Evolutionary conservation across 495 filamentous ascomycete genomes (phyloP).

Genomic region (Cetradonia linearis): DNA sequence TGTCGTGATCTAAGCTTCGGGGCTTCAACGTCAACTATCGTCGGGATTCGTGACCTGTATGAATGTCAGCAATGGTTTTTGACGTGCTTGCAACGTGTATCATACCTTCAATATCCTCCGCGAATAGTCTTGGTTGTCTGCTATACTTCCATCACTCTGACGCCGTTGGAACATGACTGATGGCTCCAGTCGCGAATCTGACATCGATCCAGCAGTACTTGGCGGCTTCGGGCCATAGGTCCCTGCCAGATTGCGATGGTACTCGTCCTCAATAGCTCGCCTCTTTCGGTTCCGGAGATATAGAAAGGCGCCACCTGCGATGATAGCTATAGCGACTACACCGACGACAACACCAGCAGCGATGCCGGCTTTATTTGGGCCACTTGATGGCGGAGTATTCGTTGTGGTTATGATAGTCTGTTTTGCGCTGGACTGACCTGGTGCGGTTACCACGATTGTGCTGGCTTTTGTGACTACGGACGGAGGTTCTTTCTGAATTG

Average conservation of each 20-base stretch:
- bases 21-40: conserved; percentile 10
- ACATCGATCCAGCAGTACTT: conserved; percentile 54
- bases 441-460: conserved; percentile 34
- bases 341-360: conserved; percentile 84
- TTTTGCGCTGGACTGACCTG: conserved; percentile 24
- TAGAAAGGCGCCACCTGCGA: conserved; percentile 61
- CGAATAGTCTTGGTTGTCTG: conserved; percentile 96
- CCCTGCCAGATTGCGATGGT: conserved; percentile 53
- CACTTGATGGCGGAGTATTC: conserved; percentile 20
- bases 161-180: conserved; percentile 72
- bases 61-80: conserved; percentile 8
- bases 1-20: conserved; percentile 11
- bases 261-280: conserved; percentile 67
- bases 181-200: conserved; percentile 80
- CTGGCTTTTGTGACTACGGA: conserved; percentile 29
- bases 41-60: conserved; percentile 43
- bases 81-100: conserved; percentile 4
- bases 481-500: conserved; percentile 16
- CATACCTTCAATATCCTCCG: conserved; percentile 85
- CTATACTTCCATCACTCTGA: conserved; percentile 94
- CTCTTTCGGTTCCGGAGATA: conserved; percentile 65
- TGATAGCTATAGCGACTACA: conserved; percentile 56
- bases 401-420: conserved; percentile 18
- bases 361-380: conserved; percentile 62
- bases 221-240: conserved; percentile 55